These are phyloP conservation scores for Stemphylium lycopersici DNA, from an alignment of 2,329 filamentous ascomycete species.

Conservation along the genomic window DNA sequence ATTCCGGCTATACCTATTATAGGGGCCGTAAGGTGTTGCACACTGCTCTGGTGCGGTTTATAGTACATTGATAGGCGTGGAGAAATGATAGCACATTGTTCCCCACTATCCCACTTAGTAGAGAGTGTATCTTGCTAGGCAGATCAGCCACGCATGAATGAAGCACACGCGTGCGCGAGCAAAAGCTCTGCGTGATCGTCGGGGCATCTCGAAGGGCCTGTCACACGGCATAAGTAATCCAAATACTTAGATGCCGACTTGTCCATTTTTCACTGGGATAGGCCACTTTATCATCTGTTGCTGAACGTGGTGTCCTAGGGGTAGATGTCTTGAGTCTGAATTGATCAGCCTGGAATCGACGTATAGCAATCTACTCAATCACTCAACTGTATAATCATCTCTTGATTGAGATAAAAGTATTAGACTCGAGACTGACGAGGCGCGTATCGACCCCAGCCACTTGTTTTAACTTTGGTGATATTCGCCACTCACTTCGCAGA, in stretches of 20 bases:
- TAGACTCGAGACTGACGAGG: slow-evolving; percentile 8
- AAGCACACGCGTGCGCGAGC: background rate
- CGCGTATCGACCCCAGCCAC: background rate
- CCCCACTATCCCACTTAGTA: background rate
- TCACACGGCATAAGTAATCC: background rate
- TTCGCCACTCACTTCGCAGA: background rate
- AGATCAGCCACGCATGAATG: background rate
- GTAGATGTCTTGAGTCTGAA: background rate
- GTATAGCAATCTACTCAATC: background rate
- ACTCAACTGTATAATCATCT: background rate
- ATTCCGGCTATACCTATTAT: background rate
- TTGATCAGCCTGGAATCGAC: background rate
- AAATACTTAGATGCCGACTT: background rate
- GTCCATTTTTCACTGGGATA: background rate
- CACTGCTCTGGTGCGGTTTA: background rate
- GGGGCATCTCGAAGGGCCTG: background rate
- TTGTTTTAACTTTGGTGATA: background rate
- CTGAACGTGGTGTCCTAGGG: background rate
- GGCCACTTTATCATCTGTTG: background rate
- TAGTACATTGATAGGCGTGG: background rate
- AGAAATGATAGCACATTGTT: background rate
- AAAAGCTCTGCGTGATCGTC: background rate
- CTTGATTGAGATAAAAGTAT: background rate
- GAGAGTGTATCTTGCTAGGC: background rate
- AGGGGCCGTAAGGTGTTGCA: background rate